Evolutionary conservation across 2,329 filamentous ascomycete genomes (phyloP), one percentile per base, ranked within the genome.

Genomic region (Xylariaceae sp.): DNA sequence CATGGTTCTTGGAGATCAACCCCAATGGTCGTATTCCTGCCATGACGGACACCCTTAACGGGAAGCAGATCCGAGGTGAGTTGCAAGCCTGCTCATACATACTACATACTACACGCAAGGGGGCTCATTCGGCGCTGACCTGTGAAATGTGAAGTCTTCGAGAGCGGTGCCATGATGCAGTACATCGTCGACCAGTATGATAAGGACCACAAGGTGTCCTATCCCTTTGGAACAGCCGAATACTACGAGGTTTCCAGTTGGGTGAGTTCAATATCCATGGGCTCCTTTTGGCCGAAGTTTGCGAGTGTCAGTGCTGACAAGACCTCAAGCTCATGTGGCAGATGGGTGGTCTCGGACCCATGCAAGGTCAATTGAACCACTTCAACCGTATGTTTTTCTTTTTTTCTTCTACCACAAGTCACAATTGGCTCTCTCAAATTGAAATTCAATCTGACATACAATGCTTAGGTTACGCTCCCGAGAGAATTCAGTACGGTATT

Each of bases 11-110:
- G 31, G 84, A 85, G 50, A 95, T 96, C 74, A 96, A 96, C 73
- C 91, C 91, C 60, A 96, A 96, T 70, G 91, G 91, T 60, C 87
- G 91, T 62, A 95, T 96, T 64, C 91, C 91, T 3, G 91, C 91
- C 54, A 66, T 96, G 49, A 94, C 88, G 6, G 91, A 96, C 72
- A 88, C 78, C 5, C 86, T 88, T 69, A 76, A 94, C 69, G 88
- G 89, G 62, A 75, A 87, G 69, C 75, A 76, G 35, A 89, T 95
- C 68, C 79, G 80, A 54, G 70, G 56, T 59, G 27, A 54, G 56
- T 49, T 19, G 19, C 19, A 19, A 19, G 19, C 19, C 19, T 19
- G 0, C 19, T 19, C 19, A 19, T 19, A 19, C 19, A 19, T 19
- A 19, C 19, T 19, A 19, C 19, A 19, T 19, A 19, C 1, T 19